Evolutionary conservation across 805 yeast species (phyloP), one percentile per base, ranked within the genome.

Genomic region (Candida sanyiensis): DNA sequence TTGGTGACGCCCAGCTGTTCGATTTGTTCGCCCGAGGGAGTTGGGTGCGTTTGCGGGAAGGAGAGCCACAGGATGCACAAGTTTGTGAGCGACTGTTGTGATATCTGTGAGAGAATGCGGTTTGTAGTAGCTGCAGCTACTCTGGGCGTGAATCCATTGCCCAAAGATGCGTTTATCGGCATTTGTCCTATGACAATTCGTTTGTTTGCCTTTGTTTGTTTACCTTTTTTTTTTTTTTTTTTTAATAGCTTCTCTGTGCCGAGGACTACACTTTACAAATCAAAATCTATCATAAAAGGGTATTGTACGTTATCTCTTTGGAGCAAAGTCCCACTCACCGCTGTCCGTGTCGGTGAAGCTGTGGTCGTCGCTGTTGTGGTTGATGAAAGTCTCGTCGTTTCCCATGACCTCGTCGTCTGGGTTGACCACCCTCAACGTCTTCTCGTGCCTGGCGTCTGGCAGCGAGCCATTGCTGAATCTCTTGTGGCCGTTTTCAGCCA

Each of bases 381-480:
- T 29, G 6, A n/a, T 32, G 7, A 40, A 20, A 12, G 39, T 41
- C 2, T 34, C 34, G 17, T 41, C 41, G n/a, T 11, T n/a, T 15
- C 26, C 24, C 38, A 45, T 42, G 4, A 49, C 34, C 8, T 36
- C 38, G 33, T 50, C 54, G 42, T 63, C 68, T 2, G 68, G 68
- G 53, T 75, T 75, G 7, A 71, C 77, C 32, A 75, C 76, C 49
- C 75, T 71, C 43, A 75, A 57, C 4, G 73, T 64, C 28, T 73
- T 72, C 26, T 49, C 54, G 20, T 45, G 57, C 44, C 72, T 59
- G 6, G 72, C 73, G 49, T 73, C 78, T 2, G 77, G 80, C 39
- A 75, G 54, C 9, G 78, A 72, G 13, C 78, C 76, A 44, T 73
- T 67, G 51, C 78, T 72, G 42, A 74, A 62, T 43, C 76, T 63